phyloP scores from a whole-genome alignment of 805 yeast species.

The Lachancea dasiensis region DNA sequence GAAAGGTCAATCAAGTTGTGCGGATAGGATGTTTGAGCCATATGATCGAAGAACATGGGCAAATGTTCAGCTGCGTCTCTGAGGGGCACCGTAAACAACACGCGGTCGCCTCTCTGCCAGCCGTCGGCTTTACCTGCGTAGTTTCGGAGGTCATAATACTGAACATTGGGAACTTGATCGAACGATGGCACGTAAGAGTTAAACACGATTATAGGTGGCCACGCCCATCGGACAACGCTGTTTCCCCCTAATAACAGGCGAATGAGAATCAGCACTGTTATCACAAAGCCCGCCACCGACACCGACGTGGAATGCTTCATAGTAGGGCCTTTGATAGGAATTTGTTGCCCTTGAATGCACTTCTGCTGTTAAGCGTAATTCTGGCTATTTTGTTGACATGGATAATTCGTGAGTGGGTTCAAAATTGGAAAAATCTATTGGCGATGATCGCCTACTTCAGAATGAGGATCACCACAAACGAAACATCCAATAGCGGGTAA shows the following conservation, averaged over 20 bases:
- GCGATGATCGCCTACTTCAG: too few species aligned
- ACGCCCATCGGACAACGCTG: slow-evolving; percentile 10
- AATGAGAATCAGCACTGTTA: slow-evolving; percentile 10
- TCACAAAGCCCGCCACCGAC: slow-evolving; percentile 9
- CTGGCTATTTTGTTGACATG: too few species aligned
- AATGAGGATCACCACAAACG: too few species aligned
- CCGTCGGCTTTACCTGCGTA: slow-evolving; percentile 65
- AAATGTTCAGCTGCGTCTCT: slow-evolving; percentile 89
- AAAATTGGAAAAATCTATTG: too few species aligned
- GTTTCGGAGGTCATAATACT: slow-evolving; percentile 65
- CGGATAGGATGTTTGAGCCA: slow-evolving; percentile 77
- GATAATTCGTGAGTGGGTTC: too few species aligned
- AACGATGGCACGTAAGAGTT: slow-evolving; percentile 34
- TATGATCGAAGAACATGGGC: slow-evolving; percentile 81
- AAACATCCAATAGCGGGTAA: too few species aligned
- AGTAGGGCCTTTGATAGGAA: background rate
- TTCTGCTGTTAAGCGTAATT: too few species aligned
- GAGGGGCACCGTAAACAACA: slow-evolving; percentile 80
- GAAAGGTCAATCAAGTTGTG: slow-evolving; percentile 79
- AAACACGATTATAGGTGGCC: slow-evolving; percentile 14
- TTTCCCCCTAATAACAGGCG: slow-evolving; percentile 6
- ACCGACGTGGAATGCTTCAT: slow-evolving; percentile 10
- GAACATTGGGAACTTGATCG: slow-evolving; percentile 39
- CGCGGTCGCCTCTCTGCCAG: slow-evolving; percentile 73
- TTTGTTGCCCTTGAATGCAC: too few species aligned